Evolutionary conservation across 2,329 filamentous ascomycete species (phyloP), one percentile per base, ranked within the genome.

Genomic region (Colletotrichum echinochloae): DNA sequence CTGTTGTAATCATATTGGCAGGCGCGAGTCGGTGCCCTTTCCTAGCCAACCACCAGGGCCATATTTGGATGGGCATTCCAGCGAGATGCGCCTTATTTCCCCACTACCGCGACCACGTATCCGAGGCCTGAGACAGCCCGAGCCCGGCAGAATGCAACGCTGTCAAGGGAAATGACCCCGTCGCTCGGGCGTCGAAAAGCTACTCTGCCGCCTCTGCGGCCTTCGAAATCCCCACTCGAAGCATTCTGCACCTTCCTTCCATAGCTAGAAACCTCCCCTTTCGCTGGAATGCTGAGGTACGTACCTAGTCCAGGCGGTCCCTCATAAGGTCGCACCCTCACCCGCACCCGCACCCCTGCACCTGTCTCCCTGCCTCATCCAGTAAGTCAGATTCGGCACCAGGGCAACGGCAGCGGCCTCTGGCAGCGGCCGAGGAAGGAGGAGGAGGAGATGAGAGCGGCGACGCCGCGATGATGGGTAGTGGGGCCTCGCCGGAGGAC

Each of bases 191-290:
- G 20, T 33, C 8, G 18, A n/a, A 33, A 26, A 56, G 12, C 30
- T 44, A 11, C 41, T 12, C 30, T 33, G 39, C 39, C 39, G n/a
- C n/a, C n/a, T n/a, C 23, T 28, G 37, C 28, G 61, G 54, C 30
- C 51, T 46, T 28, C 16, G 23, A 14, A 51, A 33, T 26, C 56
- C 44, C 39, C 56, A 46, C 52, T 39, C 30, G 44, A 23, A 51
- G 49, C 44, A 49, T 59, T 70, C 63, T 70, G 67, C 63, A 56
- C 66, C 66, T 61, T 46, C 66, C n/a, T 56, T 56, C 9, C 9
- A 14, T 56, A 66, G 63, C 67, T 70, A 56, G 63, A 70, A 65
- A 28, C 39, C 39, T 26, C 23, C 37, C 49, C 44, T 54, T 33
- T 30, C 28, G 44, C 62, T 66, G 61, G 44, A 57, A 57, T 26